phyloP scores from a whole-genome alignment of 352 stramenopile species.

The Phytophthora fragariaefolia region DNA sequence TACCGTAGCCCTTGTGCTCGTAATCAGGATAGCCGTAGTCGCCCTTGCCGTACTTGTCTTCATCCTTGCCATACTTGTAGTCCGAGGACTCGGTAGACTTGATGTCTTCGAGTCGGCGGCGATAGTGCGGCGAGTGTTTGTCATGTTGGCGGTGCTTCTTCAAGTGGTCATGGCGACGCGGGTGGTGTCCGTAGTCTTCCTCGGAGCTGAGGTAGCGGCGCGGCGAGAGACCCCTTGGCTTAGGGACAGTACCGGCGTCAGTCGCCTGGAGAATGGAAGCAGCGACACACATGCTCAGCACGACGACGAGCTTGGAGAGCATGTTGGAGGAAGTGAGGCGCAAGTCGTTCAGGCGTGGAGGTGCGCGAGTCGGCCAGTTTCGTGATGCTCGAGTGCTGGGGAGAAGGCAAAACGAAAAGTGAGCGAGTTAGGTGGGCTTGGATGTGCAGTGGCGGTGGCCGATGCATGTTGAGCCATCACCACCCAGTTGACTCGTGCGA shows the following conservation, averaged over 20 bases:
- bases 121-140: neutral
- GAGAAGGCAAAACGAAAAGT: conserved; percentile 11
- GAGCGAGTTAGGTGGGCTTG: conserved; percentile 1
- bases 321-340: too few relatives aligned
- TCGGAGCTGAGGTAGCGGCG: conserved; percentile 24
- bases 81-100: too few relatives aligned
- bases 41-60: conserved; percentile 1
- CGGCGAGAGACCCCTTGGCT: neutral
- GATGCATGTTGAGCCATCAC: too few relatives aligned
- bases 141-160: conserved; percentile 16
- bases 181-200: conserved; percentile 27
- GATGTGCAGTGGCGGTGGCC: neutral
- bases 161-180: conserved; percentile 12
- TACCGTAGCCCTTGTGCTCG: conserved; percentile 3
- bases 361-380: neutral
- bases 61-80: conserved; percentile 1
- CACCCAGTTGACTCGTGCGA: neutral
- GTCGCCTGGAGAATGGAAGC: conserved; percentile 7
- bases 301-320: conserved; percentile 16
- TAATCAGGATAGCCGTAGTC: conserved; percentile 2
- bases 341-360: too few relatives aligned
- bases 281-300: conserved; percentile 10
- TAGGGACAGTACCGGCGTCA: neutral
- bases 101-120: neutral
- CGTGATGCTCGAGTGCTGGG: conserved; percentile 4